These are phyloP conservation scores for Takashimella tepidaria DNA, from an alignment of 1,284 basidiomycete genomes.

Conservation along the genomic window DNA sequence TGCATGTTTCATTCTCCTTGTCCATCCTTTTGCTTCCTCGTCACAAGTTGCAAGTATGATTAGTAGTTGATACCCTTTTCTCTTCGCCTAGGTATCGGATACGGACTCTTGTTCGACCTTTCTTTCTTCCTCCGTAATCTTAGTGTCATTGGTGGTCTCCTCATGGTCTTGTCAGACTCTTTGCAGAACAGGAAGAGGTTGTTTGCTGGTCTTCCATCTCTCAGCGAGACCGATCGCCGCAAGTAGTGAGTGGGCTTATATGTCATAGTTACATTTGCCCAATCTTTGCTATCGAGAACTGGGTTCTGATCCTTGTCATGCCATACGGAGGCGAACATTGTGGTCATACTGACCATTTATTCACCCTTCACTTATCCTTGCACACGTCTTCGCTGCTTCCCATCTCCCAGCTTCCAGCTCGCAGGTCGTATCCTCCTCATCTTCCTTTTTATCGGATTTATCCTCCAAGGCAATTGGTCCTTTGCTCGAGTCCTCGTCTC, in stretches of 20 bases:
- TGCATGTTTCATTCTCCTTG: too few species aligned
- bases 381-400: too few species aligned
- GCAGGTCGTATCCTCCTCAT: constrained; percentile 95
- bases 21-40: too few species aligned
- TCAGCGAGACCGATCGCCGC: constrained; percentile 92
- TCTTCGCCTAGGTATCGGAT: constrained; percentile 65
- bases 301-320: too few species aligned
- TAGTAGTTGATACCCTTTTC: constrained; percentile 1
- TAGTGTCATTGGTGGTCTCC: constrained; percentile 82
- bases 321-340: too few species aligned
- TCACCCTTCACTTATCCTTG: neutral
- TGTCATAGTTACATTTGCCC: too few species aligned
- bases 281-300: too few species aligned
- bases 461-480: constrained; percentile 88
- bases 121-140: constrained; percentile 99
- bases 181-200: constrained; percentile 79
- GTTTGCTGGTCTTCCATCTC: constrained; percentile 85
- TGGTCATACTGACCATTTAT: too few species aligned
- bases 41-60: neutral
- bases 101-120: constrained; percentile 92
- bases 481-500: constrained; percentile 80
- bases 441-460: constrained; percentile 98
- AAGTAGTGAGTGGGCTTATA: constrained; percentile 81
- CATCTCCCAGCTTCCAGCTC: constrained; percentile 89
- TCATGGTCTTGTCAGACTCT: constrained; percentile 98